Conservation (phyloP, 2,329 filamentous ascomycete species). For the Onygenales sp. region DNA sequence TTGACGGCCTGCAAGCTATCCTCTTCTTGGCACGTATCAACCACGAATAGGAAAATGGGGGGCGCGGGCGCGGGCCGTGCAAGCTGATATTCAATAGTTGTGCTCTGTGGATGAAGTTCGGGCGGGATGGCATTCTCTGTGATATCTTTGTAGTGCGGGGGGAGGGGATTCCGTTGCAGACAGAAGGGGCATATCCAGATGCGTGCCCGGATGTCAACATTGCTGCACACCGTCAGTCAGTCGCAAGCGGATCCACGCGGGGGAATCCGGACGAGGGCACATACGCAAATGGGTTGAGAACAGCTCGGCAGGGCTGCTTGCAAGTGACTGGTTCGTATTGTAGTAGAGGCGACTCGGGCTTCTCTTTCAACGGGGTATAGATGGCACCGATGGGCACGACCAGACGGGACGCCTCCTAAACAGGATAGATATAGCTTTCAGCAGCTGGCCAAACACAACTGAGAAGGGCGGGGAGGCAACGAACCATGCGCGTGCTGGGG, state of each 20-base stretch:
- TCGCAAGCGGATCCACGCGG: neutral
- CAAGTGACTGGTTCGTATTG: constrained; percentile 96
- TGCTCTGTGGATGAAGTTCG: constrained; percentile 55
- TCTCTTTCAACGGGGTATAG: constrained; percentile 93
- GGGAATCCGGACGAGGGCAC: constrained; percentile 16
- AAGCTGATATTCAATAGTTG: constrained; percentile 58
- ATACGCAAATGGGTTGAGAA: constrained; percentile 95
- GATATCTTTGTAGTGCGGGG: constrained; percentile 61
- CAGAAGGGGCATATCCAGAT: constrained; percentile 64
- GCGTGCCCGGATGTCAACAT: constrained; percentile 56
- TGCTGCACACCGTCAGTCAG: constrained; percentile 33
- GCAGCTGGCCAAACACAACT: constrained; percentile 9
- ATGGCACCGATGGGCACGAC: constrained; percentile 94
- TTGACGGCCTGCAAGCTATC: constrained; percentile 58
- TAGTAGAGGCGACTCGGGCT: constrained; percentile 67
- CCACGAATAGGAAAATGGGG: constrained; percentile 60
- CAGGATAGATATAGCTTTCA: constrained; percentile 20
- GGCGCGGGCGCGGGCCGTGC: constrained; percentile 53
- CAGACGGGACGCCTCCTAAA: constrained; percentile 80
- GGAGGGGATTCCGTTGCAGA: constrained; percentile 55
- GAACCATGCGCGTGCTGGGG: constrained; percentile 90
- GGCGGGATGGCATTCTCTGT: constrained; percentile 56
- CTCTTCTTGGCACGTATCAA: constrained; percentile 60
- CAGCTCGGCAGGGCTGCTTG: constrained; percentile 90
- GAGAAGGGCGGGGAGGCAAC: constrained; percentile 18